Percentiles rank a stretch among this genome's conserved stretches.
These are phyloP conservation scores for Pholiota microspora DNA, from an alignment of 768 basidiomycete genomes.

Conservation along the genomic window DNA sequence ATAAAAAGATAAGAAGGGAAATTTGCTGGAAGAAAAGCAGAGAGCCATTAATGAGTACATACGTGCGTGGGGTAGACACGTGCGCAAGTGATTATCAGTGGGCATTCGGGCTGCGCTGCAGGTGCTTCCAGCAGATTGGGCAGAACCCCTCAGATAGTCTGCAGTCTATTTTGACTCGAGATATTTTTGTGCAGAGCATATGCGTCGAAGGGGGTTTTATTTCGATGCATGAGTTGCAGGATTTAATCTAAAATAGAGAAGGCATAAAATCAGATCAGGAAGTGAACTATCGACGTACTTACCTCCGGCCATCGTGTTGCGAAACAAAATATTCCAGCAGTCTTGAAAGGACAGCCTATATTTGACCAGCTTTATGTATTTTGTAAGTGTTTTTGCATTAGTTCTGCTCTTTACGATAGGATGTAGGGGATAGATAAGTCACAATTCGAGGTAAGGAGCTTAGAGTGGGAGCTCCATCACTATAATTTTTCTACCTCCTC, in stretches of 20 bases:
- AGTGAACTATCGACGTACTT: background rate
- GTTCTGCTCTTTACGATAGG: background rate
- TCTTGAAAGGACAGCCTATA: no score
- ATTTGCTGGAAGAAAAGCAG: background rate
- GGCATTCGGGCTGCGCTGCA: background rate
- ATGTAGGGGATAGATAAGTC: background rate
- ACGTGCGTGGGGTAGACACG: background rate
- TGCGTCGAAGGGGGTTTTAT: no score
- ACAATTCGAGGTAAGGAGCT: background rate
- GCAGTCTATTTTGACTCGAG: background rate
- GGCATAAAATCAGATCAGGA: background rate
- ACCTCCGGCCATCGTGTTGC: background rate
- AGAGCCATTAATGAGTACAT: background rate
- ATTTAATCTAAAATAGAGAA: background rate
- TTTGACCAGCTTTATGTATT: background rate
- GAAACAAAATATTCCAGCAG: no score
- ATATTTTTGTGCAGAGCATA: no score
- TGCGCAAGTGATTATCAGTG: background rate
- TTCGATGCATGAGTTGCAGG: background rate
- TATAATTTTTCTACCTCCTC: constrained; percentile 28
- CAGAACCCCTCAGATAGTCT: background rate
- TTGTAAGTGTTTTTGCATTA: constrained; percentile 1
- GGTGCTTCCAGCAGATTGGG: constrained; percentile 2
- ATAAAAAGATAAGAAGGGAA: constrained; percentile 9
- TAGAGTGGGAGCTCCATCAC: no score